Evolutionary conservation across 2,329 filamentous ascomycete genomes (phyloP).

Genomic region (Aspergillus sp.): DNA sequence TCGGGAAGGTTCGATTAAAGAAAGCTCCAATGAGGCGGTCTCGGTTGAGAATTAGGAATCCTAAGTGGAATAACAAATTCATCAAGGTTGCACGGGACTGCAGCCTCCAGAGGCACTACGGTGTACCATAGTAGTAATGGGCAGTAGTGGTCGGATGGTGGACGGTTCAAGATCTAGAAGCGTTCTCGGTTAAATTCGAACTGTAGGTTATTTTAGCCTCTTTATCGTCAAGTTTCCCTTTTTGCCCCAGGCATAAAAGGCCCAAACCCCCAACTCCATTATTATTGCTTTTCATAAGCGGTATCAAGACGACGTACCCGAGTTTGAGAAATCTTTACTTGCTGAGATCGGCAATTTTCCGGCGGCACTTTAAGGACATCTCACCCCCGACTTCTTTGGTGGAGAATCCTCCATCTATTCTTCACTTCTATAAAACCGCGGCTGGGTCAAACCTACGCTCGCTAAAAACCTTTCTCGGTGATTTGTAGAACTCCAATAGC

Average conservation of each 20-base stretch:
- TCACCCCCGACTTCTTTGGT: conserved; percentile 18
- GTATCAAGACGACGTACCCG: not conserved
- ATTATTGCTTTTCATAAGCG: not conserved
- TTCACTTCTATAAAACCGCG: not conserved
- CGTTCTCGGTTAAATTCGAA: conserved; percentile 7
- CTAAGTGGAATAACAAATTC: not conserved
- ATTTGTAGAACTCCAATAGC: not conserved
- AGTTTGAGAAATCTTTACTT: not conserved
- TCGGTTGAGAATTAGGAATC: not conserved
- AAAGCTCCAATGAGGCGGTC: not conserved
- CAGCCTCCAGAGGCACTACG: not conserved
- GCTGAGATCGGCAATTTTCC: conserved; percentile 26
- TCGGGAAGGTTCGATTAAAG: not conserved
- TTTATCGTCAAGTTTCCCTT: not conserved
- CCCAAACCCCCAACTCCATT: not conserved
- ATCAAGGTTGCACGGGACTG: not conserved
- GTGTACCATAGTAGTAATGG: not conserved
- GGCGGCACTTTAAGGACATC: conserved; percentile 17
- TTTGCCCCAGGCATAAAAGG: not conserved
- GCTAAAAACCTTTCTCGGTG: not conserved
- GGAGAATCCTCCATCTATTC: conserved; percentile 16
- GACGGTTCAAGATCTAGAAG: conserved; percentile 1
- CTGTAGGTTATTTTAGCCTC: conserved; percentile 10
- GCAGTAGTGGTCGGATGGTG: not conserved
- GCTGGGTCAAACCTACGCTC: not conserved